Evolutionary conservation across 2,329 filamentous ascomycete genomes (phyloP), one percentile per base, ranked within the genome.

Genomic region (Fusarium sp.): DNA sequence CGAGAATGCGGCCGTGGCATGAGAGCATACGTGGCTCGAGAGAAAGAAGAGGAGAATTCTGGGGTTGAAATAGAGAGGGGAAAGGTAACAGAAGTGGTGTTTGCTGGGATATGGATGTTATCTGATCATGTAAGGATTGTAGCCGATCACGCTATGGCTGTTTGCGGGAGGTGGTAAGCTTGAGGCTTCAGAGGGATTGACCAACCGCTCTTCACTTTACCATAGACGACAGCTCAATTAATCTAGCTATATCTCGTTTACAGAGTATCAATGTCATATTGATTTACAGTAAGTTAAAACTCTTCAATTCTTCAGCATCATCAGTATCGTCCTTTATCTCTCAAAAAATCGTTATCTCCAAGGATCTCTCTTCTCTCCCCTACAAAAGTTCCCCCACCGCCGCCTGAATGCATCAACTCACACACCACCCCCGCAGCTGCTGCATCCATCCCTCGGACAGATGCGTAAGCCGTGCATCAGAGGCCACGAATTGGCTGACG

Each of bases 341-440:
- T 3, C 27, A 49, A 10, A 10, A 46, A 25, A 20, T 7, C 16
- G 23, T 27, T 6, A 49, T 49, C 44, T 49, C 44, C 66, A 69
- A 67, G 53, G 58, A 64, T 71, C 49, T 36, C 55, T 54, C 61
- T 13, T 31, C 49, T 36, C 55, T 54, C 58, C 14, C n/a, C 25
- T 34, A 64, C 70, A 73, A 73, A 73, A 72, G 71, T 73, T 29
- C 61, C 53, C 33, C 49, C 25, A 6, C 46, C 46, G 6, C 49
- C 46, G 4, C 46, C 27, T 50, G n/a, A 31, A 61, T 58, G 49
- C 18, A 44, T 53, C 14, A 50, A 33, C 16, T 23, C 46, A 46
- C 42, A 42, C 18, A 42, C 44, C 14, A 49, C 25, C 13, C 16
- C n/a, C 11, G 20, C 29, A 16, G 58, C 65, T 62, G 51, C 46